Conservation (phyloP, 129 eudicot genomes). For the Artemisia tridentata region DNA sequence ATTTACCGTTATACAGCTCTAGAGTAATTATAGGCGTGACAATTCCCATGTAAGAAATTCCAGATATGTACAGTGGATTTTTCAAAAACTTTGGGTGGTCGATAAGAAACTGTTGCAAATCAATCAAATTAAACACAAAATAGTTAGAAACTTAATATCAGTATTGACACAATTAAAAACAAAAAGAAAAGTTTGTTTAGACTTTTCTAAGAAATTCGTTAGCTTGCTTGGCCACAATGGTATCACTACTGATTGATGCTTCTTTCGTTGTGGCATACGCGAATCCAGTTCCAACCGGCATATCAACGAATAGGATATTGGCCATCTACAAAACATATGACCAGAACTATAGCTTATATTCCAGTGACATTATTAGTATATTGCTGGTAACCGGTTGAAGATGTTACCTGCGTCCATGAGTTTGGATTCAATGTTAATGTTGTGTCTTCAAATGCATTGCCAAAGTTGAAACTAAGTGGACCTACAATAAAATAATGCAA, state of each 20-base stretch:
- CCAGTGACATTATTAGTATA: background rate
- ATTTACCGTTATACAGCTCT: conserved; percentile 16
- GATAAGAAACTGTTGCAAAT: conserved; percentile 17
- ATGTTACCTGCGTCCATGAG: conserved; percentile 2
- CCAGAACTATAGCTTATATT: background rate
- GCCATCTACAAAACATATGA: conserved; percentile 4
- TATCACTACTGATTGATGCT: conserved; percentile 6
- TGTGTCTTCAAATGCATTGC: background rate
- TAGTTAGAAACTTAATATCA: background rate
- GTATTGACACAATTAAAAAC: background rate
- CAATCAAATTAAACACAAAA: background rate
- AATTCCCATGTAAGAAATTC: conserved; percentile 18
- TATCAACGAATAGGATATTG: conserved; percentile 15
- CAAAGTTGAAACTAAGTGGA: conserved; percentile 4
- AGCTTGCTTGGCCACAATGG: background rate
- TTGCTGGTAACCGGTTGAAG: background rate
- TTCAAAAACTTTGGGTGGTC: conserved; percentile 19
- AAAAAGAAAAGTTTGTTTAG: background rate
- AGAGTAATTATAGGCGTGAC: conserved; percentile 7
- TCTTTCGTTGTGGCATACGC: conserved; percentile 15
- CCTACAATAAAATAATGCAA: conserved; percentile 1
- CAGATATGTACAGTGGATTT: conserved; percentile 17
- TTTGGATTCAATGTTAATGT: background rate
- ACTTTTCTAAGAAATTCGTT: conserved; percentile 16
- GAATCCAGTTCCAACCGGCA: conserved; percentile 24